phyloP scores from a whole-genome alignment of 306 rosid species.

The Vigna unguiculata region DNA sequence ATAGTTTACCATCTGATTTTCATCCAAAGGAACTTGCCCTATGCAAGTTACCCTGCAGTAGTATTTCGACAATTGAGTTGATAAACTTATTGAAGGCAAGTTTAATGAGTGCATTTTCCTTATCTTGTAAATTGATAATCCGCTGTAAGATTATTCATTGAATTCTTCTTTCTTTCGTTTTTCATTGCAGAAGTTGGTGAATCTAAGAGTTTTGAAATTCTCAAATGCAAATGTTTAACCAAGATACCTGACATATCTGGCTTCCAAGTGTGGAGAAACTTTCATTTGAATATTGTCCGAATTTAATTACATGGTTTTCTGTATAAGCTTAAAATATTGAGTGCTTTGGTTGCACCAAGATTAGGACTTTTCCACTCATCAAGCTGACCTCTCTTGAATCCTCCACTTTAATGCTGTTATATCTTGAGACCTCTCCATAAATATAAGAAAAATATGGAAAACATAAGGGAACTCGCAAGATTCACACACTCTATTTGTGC shows the following conservation, averaged over 20 bases:
- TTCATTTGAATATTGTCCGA: not conserved
- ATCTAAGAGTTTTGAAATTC: slow-evolving; percentile 10
- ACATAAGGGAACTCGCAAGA: not conserved
- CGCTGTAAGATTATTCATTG: not conserved
- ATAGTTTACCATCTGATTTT: not conserved
- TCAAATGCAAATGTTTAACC: not conserved
- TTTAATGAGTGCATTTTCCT: too few species aligned
- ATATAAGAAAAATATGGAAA: slow-evolving; percentile 23
- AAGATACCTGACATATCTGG: slow-evolving; percentile 29
- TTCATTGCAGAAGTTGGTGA: slow-evolving; percentile 23
- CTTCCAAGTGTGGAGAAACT: slow-evolving; percentile 7
- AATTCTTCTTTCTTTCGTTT: not conserved
- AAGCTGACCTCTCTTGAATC: slow-evolving; percentile 9
- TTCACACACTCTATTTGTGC: too few species aligned
- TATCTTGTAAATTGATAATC: not conserved
- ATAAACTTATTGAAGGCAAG: too few species aligned
- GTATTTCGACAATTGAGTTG: too few species aligned
- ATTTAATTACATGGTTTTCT: slow-evolving; percentile 5
- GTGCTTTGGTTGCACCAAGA: not conserved
- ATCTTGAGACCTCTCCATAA: slow-evolving; percentile 35
- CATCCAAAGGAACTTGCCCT: not conserved
- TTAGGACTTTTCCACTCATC: not conserved
- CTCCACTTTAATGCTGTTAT: not conserved
- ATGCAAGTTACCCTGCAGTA: too few species aligned
- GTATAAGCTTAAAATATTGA: not conserved